Base-by-base conservation (phyloP, 805 yeast species). In the Metschnikowia gruessii region DNA sequence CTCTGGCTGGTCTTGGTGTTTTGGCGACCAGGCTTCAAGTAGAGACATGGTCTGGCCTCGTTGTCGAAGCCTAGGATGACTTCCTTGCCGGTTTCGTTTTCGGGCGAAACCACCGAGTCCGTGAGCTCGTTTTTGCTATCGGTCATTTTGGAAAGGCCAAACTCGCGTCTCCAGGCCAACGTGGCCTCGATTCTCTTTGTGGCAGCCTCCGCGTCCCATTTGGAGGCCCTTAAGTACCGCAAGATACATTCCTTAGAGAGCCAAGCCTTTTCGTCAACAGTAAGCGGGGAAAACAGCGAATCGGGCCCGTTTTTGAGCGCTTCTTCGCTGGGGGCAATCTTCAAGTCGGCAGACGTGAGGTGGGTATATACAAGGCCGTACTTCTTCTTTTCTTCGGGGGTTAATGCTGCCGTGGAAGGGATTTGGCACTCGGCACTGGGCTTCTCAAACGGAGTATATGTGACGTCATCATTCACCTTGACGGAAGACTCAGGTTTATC, bases 11-110 rank as follows among this genome's bases (percentile, higher is more conserved):
- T 81, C 60, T 88, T 87, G 13, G 99, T 94, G 69, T 94, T 94
- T 68, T 94, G 99, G 62, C 96, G 80, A 12, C 98, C 98, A 0
- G 96, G 95, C 64, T 87, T 86, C 63, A 94, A 75, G 64, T 92
- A 92, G 30, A 94, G 70, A 60, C 97, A 92, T 4, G 99, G 98
- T 62, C 99, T 80, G 19, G 85, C 77, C 59, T 86, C 90, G 57
- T 84, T 85, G 61, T 94, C 99, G 62, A 72, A 94, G 18, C 99
- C 99, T 39, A 94, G 70, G 43, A 92, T 83, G 19, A 92, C 85
- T 66, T 92, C 89, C 65, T 94, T 94, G 46, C 99, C 99, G 0
- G 95, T 84, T 62, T 82, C 91, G 64, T 87, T 86, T 69, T 94
- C 97, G 1, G 67, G 75, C 0, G 79, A 64, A 12, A 80, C 76